Conservation (phyloP, 257 asterid species). For the Nicotiana undulata region DNA sequence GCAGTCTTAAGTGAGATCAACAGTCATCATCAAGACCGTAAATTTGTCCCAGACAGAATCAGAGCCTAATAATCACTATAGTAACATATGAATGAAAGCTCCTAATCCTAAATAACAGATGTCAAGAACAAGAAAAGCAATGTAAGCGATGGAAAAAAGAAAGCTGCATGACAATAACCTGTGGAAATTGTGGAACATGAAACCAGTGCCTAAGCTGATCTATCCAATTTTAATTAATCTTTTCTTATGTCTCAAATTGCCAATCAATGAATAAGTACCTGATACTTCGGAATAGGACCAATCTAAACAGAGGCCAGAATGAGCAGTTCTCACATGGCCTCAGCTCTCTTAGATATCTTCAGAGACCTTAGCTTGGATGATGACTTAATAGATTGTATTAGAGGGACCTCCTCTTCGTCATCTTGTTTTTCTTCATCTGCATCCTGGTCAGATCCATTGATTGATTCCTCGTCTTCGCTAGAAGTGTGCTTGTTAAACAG, state of each 20-base stretch:
- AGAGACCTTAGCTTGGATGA: conserved; percentile 70
- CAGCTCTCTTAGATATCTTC: conserved; percentile 43
- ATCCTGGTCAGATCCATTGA: conserved; percentile 79
- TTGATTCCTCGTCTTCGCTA: conserved; percentile 84
- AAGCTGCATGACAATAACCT: background rate
- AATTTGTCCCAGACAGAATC: background rate
- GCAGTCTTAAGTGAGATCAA: background rate
- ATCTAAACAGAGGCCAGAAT: conserved; percentile 37
- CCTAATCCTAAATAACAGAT: background rate
- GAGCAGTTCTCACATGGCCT: conserved; percentile 29
- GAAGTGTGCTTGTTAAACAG: conserved; percentile 70
- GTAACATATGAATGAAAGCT: background rate
- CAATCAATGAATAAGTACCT: conserved; percentile 28
- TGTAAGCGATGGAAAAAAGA: background rate
- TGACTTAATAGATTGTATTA: conserved; percentile 53
- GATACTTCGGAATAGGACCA: conserved; percentile 59
- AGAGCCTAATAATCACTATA: background rate
- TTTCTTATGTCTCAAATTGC: background rate
- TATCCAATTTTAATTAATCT: background rate
- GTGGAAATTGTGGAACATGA: background rate
- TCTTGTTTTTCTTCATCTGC: conserved; percentile 42
- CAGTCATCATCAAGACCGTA: background rate
- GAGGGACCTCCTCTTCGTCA: conserved; percentile 54
- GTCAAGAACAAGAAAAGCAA: background rate
- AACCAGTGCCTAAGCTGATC: background rate